Evolutionary conservation across 139 green algal genomes (phyloP), one percentile per base, ranked within the genome.

Genomic region (Picochlorum sp.): DNA sequence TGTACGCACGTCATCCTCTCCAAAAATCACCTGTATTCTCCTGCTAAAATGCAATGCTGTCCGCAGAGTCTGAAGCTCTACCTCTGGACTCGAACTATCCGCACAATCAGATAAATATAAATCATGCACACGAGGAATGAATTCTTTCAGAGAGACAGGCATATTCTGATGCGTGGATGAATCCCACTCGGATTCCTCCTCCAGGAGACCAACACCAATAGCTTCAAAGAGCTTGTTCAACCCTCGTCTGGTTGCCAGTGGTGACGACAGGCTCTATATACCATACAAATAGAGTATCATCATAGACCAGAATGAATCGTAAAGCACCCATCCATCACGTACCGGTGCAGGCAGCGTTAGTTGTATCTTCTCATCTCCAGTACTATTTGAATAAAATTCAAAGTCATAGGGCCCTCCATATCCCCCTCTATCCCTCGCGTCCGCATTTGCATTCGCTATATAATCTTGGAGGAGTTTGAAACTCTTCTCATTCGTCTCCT

Each of bases 391-490:
- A 55, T 75, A 86, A 57, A 86, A 86, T 2, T 60, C 66, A 49
- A 86, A 86, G 16, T 69, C 55, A 68, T 82, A 86, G 2, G 79
- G 74, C 30, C 80, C 28, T 2, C 61, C 49, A 0, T 72, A 71
- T 5, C 49, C 44, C 3, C 68, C 68, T 0, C 60, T 57, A n/a
- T 58, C 21, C 30, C 75, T 71, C n/a, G 15, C n/a, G 7, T 54
- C 47, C 15, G 15, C 13, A 31, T 65, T 23, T 13, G 79, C 65
- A 37, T 62, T 52, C 3, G 62, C 45, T 20, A 79, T 6, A 41
- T 82, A 85, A 41, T 85, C 80, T 30, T 86, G 78, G n/a, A 87
- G 70, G n/a, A 87, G 65, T 63, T 87, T 86, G 58, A 87, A 81
- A 5, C 67, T 78, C 4, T 74, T 62, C 23, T 83, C 81, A 58